phyloP scores from a whole-genome alignment of 2,329 filamentous ascomycete species.

The Venturia carpophila region DNA sequence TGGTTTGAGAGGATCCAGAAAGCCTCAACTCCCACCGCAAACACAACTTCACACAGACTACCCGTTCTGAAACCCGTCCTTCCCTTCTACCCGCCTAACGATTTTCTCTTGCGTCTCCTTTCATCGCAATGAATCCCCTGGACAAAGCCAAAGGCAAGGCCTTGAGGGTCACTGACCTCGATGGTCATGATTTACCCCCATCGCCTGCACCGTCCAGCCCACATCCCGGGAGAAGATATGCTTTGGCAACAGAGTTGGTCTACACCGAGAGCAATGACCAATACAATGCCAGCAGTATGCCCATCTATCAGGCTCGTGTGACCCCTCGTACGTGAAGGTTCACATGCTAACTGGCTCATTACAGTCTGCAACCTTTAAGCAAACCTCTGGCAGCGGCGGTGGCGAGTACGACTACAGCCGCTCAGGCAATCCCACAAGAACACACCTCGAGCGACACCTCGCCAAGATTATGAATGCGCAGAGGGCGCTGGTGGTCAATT shows the following conservation, averaged over 20 bases:
- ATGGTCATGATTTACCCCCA: constrained; percentile 78
- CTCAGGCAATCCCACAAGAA: constrained; percentile 92
- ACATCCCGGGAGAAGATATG: constrained; percentile 77
- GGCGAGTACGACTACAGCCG: constrained; percentile 97
- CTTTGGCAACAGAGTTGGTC: constrained; percentile 89
- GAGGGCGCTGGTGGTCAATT: constrained; percentile 85
- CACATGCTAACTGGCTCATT: background rate
- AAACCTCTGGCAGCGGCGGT: constrained; percentile 67
- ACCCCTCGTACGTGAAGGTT: constrained; percentile 75
- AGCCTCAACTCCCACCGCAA: constrained; percentile 3
- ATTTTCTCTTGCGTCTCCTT: background rate
- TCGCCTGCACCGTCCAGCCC: constrained; percentile 92
- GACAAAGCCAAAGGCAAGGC: constrained; percentile 15
- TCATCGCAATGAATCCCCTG: background rate
- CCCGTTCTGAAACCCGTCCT: background rate
- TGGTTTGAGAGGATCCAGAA: constrained; percentile 14
- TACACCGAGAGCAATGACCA: constrained; percentile 95
- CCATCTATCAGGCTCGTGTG: constrained; percentile 74
- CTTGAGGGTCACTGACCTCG: constrained; percentile 56
- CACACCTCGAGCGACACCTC: constrained; percentile 89
- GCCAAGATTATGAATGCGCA: constrained; percentile 98
- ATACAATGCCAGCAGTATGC: constrained; percentile 91
- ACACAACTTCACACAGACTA: background rate
- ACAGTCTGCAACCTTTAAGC: constrained; percentile 95
- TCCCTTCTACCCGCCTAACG: background rate